Percentiles rank a stretch among this genome's conserved stretches.
Evolutionary conservation across 768 basidiomycete species (phyloP).

Genomic region (Fibroporia radiculosa): DNA sequence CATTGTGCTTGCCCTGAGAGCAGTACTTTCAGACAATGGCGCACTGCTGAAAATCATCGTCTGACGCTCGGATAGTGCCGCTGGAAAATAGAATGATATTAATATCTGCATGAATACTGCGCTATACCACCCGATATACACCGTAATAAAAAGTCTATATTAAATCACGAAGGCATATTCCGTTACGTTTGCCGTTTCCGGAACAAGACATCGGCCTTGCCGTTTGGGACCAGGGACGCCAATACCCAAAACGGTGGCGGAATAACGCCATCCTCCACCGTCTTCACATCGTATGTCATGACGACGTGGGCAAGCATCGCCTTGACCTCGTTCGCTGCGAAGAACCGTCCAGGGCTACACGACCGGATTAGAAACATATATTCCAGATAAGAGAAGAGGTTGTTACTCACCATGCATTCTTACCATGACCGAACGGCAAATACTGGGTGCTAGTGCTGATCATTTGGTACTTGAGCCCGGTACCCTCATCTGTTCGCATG

Average conservation of each 20-base stretch:
- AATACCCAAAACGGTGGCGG: conserved; percentile 2
- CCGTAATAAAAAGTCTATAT: no score
- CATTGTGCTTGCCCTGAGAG: no score
- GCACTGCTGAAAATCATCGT: no score
- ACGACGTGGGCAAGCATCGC: conserved; percentile 18
- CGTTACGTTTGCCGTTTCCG: conserved; percentile 12
- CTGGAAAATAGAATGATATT: no score
- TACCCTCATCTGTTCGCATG: conserved; percentile 16
- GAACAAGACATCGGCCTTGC: conserved; percentile 13
- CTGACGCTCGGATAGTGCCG: no score
- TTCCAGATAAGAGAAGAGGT: not conserved
- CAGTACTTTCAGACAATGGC: no score
- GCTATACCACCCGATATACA: no score
- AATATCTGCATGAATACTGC: no score
- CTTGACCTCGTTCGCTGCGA: conserved; percentile 19
- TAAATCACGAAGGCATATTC: no score
- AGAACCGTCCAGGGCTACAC: conserved; percentile 21
- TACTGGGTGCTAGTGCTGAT: conserved; percentile 22
- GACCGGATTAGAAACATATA: not conserved
- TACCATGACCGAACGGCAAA: conserved; percentile 23
- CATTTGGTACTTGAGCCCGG: conserved; percentile 21
- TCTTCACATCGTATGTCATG: conserved; percentile 18
- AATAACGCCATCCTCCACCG: conserved; percentile 10
- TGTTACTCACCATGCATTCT: conserved; percentile 16
- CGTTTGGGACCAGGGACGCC: conserved; percentile 4